These are phyloP conservation scores for Sextonia rubra DNA, from an alignment of 164 flowering plant genomes.

Conservation along the genomic window DNA sequence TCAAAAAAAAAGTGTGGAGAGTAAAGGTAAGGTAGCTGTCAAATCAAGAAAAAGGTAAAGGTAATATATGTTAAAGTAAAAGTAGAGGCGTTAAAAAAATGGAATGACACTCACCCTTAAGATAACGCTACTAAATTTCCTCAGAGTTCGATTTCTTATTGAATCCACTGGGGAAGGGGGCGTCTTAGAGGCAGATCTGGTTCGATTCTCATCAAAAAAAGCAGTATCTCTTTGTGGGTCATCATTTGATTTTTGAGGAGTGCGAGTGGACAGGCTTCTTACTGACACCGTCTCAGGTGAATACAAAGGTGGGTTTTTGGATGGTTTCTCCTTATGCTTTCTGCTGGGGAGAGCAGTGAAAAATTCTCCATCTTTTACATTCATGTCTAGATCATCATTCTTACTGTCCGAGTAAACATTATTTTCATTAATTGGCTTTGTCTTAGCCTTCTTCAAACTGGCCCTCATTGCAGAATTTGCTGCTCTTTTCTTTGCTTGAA, in stretches of 20 bases:
- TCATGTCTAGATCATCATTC: constrained; percentile 64
- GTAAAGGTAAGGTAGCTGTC: no score
- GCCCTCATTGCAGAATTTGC: constrained; percentile 90
- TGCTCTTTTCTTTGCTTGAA: constrained; percentile 94
- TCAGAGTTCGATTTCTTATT: constrained; percentile 43
- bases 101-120: constrained; percentile 36
- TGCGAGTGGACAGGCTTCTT: constrained; percentile 39
- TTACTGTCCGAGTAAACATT: constrained; percentile 61
- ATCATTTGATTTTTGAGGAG: constrained; percentile 33
- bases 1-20: no score
- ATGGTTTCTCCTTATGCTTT: constrained; percentile 44
- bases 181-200: constrained; percentile 36
- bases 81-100: neutral
- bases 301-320: constrained; percentile 36
- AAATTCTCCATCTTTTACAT: constrained; percentile 32
- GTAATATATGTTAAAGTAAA: no score
- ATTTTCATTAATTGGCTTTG: constrained; percentile 52
- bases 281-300: constrained; percentile 51
- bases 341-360: constrained; percentile 30
- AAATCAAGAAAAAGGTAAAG: no score
- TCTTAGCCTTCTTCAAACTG: constrained; percentile 68
- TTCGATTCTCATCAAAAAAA: constrained; percentile 46
- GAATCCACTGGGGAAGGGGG: constrained; percentile 41
- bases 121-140: constrained; percentile 40
- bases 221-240: constrained; percentile 37